Base-by-base conservation (phyloP, 2,329 filamentous ascomycete species). In the Sporothrix dimorphospora region DNA sequence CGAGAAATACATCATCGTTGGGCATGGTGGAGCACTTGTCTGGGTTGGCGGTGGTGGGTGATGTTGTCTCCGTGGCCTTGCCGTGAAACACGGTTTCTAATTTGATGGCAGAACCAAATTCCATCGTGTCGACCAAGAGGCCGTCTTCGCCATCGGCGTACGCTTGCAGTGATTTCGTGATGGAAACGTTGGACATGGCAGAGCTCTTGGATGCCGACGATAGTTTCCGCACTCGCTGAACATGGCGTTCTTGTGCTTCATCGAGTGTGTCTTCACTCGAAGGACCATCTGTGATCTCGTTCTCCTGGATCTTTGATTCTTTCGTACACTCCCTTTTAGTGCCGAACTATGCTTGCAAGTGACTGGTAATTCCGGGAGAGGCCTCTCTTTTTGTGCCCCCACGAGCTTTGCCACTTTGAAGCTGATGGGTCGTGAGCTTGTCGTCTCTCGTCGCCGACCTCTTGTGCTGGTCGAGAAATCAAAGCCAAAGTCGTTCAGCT, bases 401-500 rank as follows among this genome's bases (percentile, higher is more conserved):
- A 2, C 27, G 14, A 16, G 47, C 3, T 30, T 14, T 14, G 27
- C 47, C 5, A 34, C 42, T 12, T 38, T 27, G 16, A 21, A 24
- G n/a, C 34, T 51, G 27, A 6, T n/a, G 27, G 27, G 3, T 53
- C 47, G n/a, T n/a, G 5, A 16, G 40, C n/a, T n/a, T 2, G 5
- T 34, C 45, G 6, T 11, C 9, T 38, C 9, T 16, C 8, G 6
- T 27, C 5, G 2, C 5, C 40, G 38, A 12, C 59, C 38, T 4
- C 21, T 45, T 4, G 30, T 7, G 24, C 16, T 24, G 14, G 14
- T 21, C 8, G 51, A 42, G 34, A 45, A 45, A 30, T 69, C 66
- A 27, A 55, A 55, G n/a, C 34, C 66, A 16, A 1, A 19, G 21
- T 95, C 88, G 40, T 94, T 81, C 0, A 92, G 93, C 77, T 92